Evolutionary conservation across 2,329 filamentous ascomycete species (phyloP), one percentile per base, ranked within the genome.

Genomic region (Stagonosporopsis tanaceti): DNA sequence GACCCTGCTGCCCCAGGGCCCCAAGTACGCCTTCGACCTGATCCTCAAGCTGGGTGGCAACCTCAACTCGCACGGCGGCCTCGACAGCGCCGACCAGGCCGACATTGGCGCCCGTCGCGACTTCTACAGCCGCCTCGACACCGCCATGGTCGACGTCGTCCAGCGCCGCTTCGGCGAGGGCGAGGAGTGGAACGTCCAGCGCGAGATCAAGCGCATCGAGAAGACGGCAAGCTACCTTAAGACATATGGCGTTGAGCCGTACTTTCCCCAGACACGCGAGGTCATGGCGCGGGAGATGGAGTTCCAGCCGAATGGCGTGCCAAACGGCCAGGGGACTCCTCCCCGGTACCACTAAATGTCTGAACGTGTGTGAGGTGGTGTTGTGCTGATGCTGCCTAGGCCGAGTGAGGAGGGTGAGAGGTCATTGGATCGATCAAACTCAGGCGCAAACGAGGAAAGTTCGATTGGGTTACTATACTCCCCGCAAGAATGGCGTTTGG

Each of bases 31-130:
- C 53, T 84, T 84, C 67, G 82, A 84, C 61, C 78, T 84, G 50
- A 76, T 84, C 50, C 79, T 84, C 66, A 84, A 84, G 69, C 78
- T 84, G 11, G 82, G 81, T 68, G 82, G 82, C 62, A 84, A 84
- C 67, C 79, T 84, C 57, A 84, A 84, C 73, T 80, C 78, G 5
- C 82, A 84, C 66, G 81, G 82, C 50, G 82, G 82, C 15, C 76
- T 83, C 7, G 81, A 83, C 63, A 77, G 76, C 46, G 79, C 78
- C 50, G 80, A 82, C 58, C 70, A 76, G n/a, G 73, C 77, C 30
- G 82, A 84, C 65, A 75, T 82, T 24, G 67, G 68, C 25, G 81
- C 81, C 48, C 78, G 82, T 20, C 76, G 80, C 34, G 76, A 79
- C 37, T 84, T 84, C 71, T 84, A 84, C 69, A 73, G 65, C 34